Evolutionary conservation across 768 basidiomycete species (phyloP).

Genomic region (Termitomyces sp.): DNA sequence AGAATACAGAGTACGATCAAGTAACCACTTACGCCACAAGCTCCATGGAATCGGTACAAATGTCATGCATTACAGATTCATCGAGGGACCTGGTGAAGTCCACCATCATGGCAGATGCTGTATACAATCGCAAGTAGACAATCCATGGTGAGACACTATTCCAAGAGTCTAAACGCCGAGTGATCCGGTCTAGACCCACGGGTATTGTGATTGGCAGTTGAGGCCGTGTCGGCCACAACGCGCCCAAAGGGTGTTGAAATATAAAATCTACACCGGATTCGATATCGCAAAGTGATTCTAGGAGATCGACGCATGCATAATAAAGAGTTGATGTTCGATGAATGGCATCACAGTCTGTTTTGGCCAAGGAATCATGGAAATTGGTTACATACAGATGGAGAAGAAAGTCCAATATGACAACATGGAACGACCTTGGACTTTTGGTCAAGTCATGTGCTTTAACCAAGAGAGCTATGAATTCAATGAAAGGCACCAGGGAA

Average conservation of each 20-base stretch:
- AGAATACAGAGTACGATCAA: background rate
- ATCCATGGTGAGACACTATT: background rate
- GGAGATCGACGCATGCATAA: background rate
- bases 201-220: background rate
- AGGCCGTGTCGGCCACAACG: constrained; percentile 5
- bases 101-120: constrained; percentile 1
- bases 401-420: constrained; percentile 5
- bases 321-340: background rate
- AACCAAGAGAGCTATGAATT: background rate
- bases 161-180: background rate
- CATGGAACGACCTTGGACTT: background rate
- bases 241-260: constrained; percentile 1
- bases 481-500: constrained; percentile 4
- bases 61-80: constrained; percentile 5
- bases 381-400: constrained; percentile 6
- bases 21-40: constrained; percentile 2
- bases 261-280: background rate
- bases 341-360: constrained; percentile 1
- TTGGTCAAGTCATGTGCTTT: background rate
- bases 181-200: background rate
- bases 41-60: constrained; percentile 6
- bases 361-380: constrained; percentile 5
- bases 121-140: background rate
- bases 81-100: constrained; percentile 1
- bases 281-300: background rate